Evolutionary conservation across 257 asterid species (phyloP), one percentile per base, ranked within the genome.

Genomic region (Primulina huaijiensis): DNA sequence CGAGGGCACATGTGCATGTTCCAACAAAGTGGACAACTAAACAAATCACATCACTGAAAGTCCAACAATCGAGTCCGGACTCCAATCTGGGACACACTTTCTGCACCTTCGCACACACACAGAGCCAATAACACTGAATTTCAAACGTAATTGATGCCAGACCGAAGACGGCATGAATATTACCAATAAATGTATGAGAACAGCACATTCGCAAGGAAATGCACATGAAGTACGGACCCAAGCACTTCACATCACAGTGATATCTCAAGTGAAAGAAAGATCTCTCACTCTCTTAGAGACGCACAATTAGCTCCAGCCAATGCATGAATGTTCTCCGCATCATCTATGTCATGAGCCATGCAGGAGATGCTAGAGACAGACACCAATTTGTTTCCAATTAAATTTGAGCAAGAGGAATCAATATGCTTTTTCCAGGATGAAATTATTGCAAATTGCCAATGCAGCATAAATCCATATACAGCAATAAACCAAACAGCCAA

Each of bases 351-450:
- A 31, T 56, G 55, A 56, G 68, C 29, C 60, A 71, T 50, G 65
- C 70, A 76, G 23, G 34, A 19, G 16, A 35, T 34, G 62, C 62
- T 71, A 53, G 29, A 64, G 72, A 30, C 60, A 60, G n/a, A 11
- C 59, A 57, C 31, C 50, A 38, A 55, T 67, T 33, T 72, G 43
- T 67, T 56, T 37, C 71, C 46, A 8, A 34, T 17, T 25, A 5
- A 52, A 40, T 53, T 23, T 53, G 21, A 70, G 65, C 50, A 30
- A 31, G 57, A 52, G 55, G 21, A 72, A 55, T 30, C 50, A 7
- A 55, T 16, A 60, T 55, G 56, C 9, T 57, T 57, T 29, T 55
- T 38, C 69, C 62, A 23, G 60, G 53, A 58, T 6, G 50, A 67
- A 62, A 68, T 34, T 20, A 61, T 37, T 25, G 52, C 65, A 72